Evolutionary conservation across 768 basidiomycete species (phyloP), one percentile per base, ranked within the genome.

Genomic region (Boletus barrowsii): DNA sequence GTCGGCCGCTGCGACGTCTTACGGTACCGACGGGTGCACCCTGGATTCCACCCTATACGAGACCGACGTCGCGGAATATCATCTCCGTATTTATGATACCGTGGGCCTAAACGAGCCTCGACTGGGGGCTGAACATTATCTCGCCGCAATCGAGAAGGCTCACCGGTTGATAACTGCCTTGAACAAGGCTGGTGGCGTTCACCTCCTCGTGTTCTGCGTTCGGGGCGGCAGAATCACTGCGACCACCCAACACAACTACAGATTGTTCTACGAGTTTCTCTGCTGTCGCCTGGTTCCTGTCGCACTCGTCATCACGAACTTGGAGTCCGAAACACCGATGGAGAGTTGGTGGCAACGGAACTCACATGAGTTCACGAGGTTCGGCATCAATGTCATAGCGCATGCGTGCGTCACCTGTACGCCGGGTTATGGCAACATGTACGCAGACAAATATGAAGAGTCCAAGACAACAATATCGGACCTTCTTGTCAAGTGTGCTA

Each of bases 171-270:
- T 76, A 43, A 55, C 64, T 8, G 56, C 55, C 10, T 55, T 77
- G 36, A 59, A 64, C 26, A 26, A 49, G 10, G 51, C 47, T 2
- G 72, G 63, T 11, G 75, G 76, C 7, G 55, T 77, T 42, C 69
- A 67, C 56, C 68, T 79, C 10, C 71, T 79, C 17, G 53, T 76
- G 2, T 76, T 70, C 58, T 69, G 68, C 45, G 65, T 76, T 59
- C 68, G 70, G 10, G 70, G 67, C 7, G 73, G 74, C 7, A 66
- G 73, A 51, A 68, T 76, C 60, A 72, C 64, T 33, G 69, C 70
- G 22, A 61, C 69, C 3, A 58, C 66, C 32, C 61, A 67, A 20
- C 64, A 73, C 36, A 76, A 75, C 57, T 78, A 75, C 61, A 56
- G 57, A 26, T 49, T 75, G 0, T 75, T 76, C 59, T 58, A 67